Conservation (phyloP, 1,284 basidiomycete species). For the Papiliotrema laurentii region DNA sequence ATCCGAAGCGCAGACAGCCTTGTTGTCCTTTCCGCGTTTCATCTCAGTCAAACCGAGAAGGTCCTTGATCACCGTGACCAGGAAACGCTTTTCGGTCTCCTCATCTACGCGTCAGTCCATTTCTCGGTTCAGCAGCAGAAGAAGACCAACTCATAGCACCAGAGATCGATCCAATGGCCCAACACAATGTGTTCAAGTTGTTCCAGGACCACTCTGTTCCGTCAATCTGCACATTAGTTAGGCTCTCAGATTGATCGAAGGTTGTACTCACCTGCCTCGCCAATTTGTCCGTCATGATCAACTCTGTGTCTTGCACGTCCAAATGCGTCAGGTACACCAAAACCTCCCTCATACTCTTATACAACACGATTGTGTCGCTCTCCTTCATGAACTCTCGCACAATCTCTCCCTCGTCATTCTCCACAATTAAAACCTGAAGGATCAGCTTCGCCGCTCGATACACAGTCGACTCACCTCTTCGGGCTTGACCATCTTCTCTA, state of each 20-base stretch:
- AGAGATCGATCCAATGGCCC: slow-evolving; percentile 99
- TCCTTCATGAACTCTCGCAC: slow-evolving; percentile 99
- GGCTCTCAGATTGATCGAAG: not conserved
- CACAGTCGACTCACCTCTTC: slow-evolving; percentile 69
- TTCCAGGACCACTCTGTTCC: slow-evolving; percentile 99
- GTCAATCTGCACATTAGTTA: slow-evolving; percentile 57
- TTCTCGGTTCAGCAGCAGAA: not conserved
- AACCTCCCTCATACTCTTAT: slow-evolving; percentile 98
- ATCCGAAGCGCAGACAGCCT: slow-evolving; percentile 97
- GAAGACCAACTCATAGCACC: slow-evolving; percentile 91
- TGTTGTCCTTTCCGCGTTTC: slow-evolving; percentile 99
- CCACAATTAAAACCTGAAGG: slow-evolving; percentile 85
- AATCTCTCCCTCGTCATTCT: slow-evolving; percentile 99
- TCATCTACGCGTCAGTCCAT: slow-evolving; percentile 60
- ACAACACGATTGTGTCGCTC: slow-evolving; percentile 95
- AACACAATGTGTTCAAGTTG: slow-evolving; percentile 97
- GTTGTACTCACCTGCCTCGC: slow-evolving; percentile 65
- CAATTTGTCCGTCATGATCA: slow-evolving; percentile 94
- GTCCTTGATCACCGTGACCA: slow-evolving; percentile 99
- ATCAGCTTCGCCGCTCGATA: slow-evolving; percentile 6
- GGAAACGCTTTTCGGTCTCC: slow-evolving; percentile 97
- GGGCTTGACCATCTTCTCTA: slow-evolving; percentile 99
- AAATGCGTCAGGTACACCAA: slow-evolving; percentile 96
- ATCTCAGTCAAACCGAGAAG: slow-evolving; percentile 94
- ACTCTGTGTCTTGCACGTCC: slow-evolving; percentile 93